Evolutionary conservation across 257 asterid species (phyloP).

Genomic region (Oldenlandia corymbosa): DNA sequence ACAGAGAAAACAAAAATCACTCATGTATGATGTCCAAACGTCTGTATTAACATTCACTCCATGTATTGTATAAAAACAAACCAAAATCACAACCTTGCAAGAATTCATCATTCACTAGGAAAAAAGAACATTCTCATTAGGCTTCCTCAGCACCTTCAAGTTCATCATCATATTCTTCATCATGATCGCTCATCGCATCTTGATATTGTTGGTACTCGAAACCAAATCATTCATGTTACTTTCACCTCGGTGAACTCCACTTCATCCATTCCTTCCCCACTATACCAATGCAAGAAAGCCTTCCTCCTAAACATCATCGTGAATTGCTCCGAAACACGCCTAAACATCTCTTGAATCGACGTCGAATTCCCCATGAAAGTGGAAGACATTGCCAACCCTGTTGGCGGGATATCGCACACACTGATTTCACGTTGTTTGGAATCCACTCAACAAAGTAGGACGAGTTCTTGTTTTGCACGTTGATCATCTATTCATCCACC

Average conservation of each 20-base stretch:
- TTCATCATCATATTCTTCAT: conserved; percentile 39
- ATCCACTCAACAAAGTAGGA: conserved; percentile 81
- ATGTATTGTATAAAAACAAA: no score
- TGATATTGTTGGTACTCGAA: conserved; percentile 79
- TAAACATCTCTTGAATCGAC: conserved; percentile 68
- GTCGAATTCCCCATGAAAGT: conserved; percentile 72
- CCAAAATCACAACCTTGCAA: background rate
- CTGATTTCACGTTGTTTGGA: conserved; percentile 74
- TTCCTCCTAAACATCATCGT: conserved; percentile 64
- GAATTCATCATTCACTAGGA: background rate
- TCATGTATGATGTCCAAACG: no score
- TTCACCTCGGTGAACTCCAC: conserved; percentile 71
- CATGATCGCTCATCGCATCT: conserved; percentile 53
- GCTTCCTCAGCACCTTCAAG: conserved; percentile 26
- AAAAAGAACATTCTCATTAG: no score
- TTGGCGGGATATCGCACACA: conserved; percentile 70
- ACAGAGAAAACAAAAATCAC: no score
- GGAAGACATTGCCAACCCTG: conserved; percentile 70
- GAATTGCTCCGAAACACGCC: conserved; percentile 63
- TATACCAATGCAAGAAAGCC: conserved; percentile 75
- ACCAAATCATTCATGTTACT: conserved; percentile 73
- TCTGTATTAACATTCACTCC: no score
- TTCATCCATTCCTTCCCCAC: conserved; percentile 69
- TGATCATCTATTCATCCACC: conserved; percentile 71
- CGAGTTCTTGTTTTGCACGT: conserved; percentile 72